phyloP scores from a whole-genome alignment of 2,329 filamentous ascomycete genomes.

The Pseudogymnoascus sp. region DNA sequence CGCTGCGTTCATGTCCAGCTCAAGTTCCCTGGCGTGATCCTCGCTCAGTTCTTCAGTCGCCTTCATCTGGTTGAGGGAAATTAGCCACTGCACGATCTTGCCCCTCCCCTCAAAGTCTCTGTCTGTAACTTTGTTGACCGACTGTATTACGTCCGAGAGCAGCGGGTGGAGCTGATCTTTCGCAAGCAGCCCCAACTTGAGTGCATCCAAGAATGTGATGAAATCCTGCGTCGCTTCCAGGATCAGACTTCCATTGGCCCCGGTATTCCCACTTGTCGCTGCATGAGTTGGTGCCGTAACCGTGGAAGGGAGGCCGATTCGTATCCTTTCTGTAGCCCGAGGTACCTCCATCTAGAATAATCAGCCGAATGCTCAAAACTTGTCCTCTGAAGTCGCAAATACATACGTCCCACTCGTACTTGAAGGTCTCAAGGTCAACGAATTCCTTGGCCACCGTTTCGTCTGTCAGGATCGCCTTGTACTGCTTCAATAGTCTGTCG shows the following conservation, averaged over 20 bases:
- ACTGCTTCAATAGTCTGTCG: slow-evolving; percentile 87
- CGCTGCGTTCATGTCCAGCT: slow-evolving; percentile 87
- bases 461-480: slow-evolving; percentile 86
- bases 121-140: slow-evolving; percentile 93
- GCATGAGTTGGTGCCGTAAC: slow-evolving; percentile 44
- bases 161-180: slow-evolving; percentile 96
- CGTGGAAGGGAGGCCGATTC: slow-evolving; percentile 87
- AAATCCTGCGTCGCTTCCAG: slow-evolving; percentile 94
- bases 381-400: neutral
- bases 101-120: slow-evolving; percentile 89
- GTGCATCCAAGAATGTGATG: slow-evolving; percentile 92
- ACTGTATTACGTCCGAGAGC: slow-evolving; percentile 90
- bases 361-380: slow-evolving; percentile 9
- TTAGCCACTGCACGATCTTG: slow-evolving; percentile 98
- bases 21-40: slow-evolving; percentile 78
- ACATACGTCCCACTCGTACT: slow-evolving; percentile 81
- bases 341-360: slow-evolving; percentile 74
- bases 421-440: slow-evolving; percentile 82
- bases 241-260: slow-evolving; percentile 56
- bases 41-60: slow-evolving; percentile 85
- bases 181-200: slow-evolving; percentile 83
- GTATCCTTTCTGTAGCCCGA: slow-evolving; percentile 83
- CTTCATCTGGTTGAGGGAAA: slow-evolving; percentile 95
- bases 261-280: slow-evolving; percentile 33
- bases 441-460: slow-evolving; percentile 87